phyloP scores from a whole-genome alignment of 225 moss, liverwort and hornwort genomes.

The Asterella californica region DNA sequence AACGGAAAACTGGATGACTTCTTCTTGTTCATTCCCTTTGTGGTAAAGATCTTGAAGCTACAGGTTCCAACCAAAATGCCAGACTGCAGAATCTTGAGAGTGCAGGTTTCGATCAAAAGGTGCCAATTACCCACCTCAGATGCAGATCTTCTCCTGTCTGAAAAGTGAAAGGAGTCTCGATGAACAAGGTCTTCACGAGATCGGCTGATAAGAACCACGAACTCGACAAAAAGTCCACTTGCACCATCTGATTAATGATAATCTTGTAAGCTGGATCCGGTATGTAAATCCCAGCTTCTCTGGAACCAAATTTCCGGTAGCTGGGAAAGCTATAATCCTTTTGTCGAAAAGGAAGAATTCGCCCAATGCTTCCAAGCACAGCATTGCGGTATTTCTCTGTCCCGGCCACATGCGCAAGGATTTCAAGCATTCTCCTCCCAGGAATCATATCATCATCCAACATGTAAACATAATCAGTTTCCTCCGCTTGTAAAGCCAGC shows the following conservation, averaged over 20 bases:
- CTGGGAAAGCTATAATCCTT: constrained; percentile 93
- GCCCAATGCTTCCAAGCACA: constrained; percentile 88
- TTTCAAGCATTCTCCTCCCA: constrained; percentile 71
- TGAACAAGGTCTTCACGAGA: constrained; percentile 67
- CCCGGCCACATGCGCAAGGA: constrained; percentile 70
- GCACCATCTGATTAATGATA: constrained; percentile 66
- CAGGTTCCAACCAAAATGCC: background rate
- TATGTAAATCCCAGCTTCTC: constrained; percentile 81
- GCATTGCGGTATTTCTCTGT: constrained; percentile 81
- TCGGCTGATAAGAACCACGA: constrained; percentile 90
- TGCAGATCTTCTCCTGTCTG: constrained; percentile 95
- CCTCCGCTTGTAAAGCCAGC: constrained; percentile 74
- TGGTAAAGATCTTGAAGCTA: background rate
- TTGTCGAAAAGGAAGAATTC: constrained; percentile 85
- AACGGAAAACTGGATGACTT: background rate
- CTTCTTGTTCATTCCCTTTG: background rate
- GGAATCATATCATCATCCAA: constrained; percentile 99
- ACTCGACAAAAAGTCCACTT: constrained; percentile 95
- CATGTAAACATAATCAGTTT: constrained; percentile 77
- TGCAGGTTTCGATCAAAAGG: background rate
- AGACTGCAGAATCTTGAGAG: background rate
- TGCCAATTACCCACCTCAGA: constrained; percentile 55
- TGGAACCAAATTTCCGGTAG: constrained; percentile 75
- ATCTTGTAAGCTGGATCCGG: constrained; percentile 93
- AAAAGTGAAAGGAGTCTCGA: constrained; percentile 95